Evolutionary conservation across 129 eudicot genomes (phyloP), one percentile per base, ranked within the genome.

Genomic region (Kitagawia praeruptora): DNA sequence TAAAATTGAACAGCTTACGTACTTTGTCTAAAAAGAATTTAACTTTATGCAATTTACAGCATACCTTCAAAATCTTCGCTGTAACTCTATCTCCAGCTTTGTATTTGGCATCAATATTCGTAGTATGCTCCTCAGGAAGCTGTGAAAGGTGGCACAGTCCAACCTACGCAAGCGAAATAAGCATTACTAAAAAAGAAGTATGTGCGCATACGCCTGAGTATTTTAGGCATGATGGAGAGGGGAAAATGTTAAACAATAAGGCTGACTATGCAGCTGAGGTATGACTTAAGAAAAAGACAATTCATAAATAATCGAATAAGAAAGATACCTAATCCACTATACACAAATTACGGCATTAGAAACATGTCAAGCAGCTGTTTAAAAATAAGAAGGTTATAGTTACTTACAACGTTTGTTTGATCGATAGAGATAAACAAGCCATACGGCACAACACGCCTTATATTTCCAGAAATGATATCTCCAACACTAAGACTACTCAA

Each of bases 101-200:
- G 83, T 87, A 91, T 77, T 80, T 84, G 6, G 89, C 10, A 77
- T 91, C 97, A 58, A 88, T 73, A 71, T 83, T 77, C 63, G 84
- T 91, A 48, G 31, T 77, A 47, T 73, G 89, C 77, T 91, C 97
- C 83, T 89, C 97, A 11, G 98, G 88, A 78, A 94, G 89, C 91
- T 91, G 96, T 13, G 98, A 91, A 25, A 89, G 78, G 78, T 94
- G 98, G 84, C 98, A 94, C 37, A 94, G 78, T 38, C 98, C 98
- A 83, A 88, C 93, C 97, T 92, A 82, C 49, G 49, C 31, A 69
- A 77, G 48, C 45, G 77, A 25, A 80, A 51, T 41, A 51, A 45
- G 21, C 56, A 80, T 69, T 80, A 51, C 49, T 37, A 42, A 21
- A 12, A 44, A 75, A 12, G 23, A 67, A 31, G 19, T 13, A 28